Evolutionary conservation across 257 asterid genomes (phyloP).

Genomic region (Solanum piurae): DNA sequence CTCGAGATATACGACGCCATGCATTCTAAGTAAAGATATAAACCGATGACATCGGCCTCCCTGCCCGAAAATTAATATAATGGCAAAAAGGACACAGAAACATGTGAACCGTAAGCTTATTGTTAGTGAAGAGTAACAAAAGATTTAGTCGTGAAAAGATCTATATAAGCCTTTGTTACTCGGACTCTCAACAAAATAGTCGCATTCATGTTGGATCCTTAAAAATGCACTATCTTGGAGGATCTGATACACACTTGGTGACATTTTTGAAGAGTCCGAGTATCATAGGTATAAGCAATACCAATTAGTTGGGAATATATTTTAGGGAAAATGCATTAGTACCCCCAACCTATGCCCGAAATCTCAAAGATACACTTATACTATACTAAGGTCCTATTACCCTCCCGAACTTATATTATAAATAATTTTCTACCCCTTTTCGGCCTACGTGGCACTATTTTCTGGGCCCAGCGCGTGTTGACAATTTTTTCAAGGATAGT

Average conservation of each 20-base stretch:
- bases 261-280: not conserved
- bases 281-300: not conserved
- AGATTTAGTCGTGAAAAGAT: not conserved
- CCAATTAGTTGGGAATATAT: not conserved
- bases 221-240: not conserved
- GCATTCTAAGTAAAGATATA: slow-evolving; percentile 79
- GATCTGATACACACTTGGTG: not conserved
- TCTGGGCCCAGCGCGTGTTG: no score
- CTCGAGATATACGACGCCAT: slow-evolving; percentile 67
- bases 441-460: no score
- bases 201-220: not conserved
- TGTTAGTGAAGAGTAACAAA: not conserved
- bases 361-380: no score
- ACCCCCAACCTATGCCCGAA: no score
- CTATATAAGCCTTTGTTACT: not conserved
- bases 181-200: not conserved
- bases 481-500: no score
- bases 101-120: not conserved
- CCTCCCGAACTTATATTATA: no score
- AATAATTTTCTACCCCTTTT: no score
- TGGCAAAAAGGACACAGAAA: not conserved
- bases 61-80: slow-evolving; percentile 5
- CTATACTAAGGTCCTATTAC: no score
- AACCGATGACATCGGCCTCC: slow-evolving; percentile 70
- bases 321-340: no score